phyloP scores from a whole-genome alignment of 352 stramenopile species.

The Phytophthora pini region DNA sequence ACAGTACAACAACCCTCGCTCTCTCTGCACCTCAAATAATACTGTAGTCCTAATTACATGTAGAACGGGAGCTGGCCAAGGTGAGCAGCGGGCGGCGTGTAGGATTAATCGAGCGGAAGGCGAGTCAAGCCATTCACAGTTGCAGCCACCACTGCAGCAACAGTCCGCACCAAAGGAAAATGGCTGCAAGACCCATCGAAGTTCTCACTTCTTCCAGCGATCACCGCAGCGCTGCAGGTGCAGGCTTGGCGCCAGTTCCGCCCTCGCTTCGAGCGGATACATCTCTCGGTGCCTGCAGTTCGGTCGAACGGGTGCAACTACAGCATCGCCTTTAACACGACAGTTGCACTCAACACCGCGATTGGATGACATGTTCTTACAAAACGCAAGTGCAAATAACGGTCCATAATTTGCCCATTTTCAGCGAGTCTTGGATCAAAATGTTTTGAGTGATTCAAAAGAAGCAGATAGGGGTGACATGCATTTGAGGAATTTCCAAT shows the following conservation, averaged over 20 bases:
- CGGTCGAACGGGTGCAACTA: constrained; percentile 14
- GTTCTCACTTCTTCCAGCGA: constrained; percentile 12
- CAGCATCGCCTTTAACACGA: background rate
- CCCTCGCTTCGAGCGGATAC: constrained; percentile 1
- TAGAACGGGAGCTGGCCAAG: constrained; percentile 7
- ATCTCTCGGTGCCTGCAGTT: constrained; percentile 17
- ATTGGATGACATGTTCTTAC: background rate
- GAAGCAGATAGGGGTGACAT: too few species aligned
- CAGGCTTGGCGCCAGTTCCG: constrained; percentile 9
- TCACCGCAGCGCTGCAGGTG: background rate
- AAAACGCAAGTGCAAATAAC: constrained; percentile 6
- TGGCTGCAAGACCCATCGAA: constrained; percentile 3
- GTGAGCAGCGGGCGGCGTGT: constrained; percentile 1
- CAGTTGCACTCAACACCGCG: too few species aligned
- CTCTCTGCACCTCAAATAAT: constrained; percentile 18
- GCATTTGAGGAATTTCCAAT: too few species aligned
- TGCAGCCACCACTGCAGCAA: background rate
- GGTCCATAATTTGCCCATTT: background rate
- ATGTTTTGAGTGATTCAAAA: too few species aligned
- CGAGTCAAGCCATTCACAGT: background rate
- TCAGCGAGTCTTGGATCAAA: too few species aligned
- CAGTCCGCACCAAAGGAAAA: background rate
- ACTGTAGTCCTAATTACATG: background rate
- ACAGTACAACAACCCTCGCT: constrained; percentile 20
- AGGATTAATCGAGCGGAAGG: constrained; percentile 8